Evolutionary conservation across 164 flowering plant species (phyloP).

Genomic region (Stephania cephalantha): DNA sequence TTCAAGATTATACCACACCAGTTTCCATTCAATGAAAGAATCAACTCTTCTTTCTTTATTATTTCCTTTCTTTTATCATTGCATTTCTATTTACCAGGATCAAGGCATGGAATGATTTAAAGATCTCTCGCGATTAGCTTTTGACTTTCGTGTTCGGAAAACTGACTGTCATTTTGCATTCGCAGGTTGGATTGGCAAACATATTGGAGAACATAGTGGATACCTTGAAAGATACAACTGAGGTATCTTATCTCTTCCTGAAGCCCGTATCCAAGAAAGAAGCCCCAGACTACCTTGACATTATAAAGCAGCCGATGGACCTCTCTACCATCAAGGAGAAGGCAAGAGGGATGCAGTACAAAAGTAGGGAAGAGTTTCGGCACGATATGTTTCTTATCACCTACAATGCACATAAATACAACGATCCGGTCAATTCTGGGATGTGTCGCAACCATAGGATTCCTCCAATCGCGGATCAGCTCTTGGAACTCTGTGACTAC

Average conservation of each 20-base stretch:
- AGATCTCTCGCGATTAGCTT: no score
- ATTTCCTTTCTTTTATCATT: no score
- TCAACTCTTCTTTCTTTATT: no score
- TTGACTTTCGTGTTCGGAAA: no score
- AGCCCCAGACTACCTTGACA: slow-evolving; percentile 80
- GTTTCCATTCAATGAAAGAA: no score
- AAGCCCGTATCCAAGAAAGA: slow-evolving; percentile 88
- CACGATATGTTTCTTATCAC: slow-evolving; percentile 90
- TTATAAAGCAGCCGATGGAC: slow-evolving; percentile 74
- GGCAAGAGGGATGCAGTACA: slow-evolving; percentile 76
- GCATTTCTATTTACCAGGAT: no score
- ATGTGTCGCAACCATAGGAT: slow-evolving; percentile 63
- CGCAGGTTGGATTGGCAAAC: slow-evolving; percentile 84
- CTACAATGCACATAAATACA: slow-evolving; percentile 73
- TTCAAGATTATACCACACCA: no score
- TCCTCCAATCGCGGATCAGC: slow-evolving; percentile 97
- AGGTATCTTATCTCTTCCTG: slow-evolving; percentile 67
- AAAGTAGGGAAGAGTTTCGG: slow-evolving; percentile 61
- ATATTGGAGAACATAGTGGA: slow-evolving; percentile 71
- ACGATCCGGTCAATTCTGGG: slow-evolving; percentile 24
- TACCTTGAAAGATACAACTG: slow-evolving; percentile 36
- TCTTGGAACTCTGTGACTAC: slow-evolving; percentile 75
- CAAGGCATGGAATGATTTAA: not conserved
- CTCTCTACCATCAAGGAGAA: slow-evolving; percentile 81
- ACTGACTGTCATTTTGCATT: not conserved